Conservation (phyloP, 1,284 basidiomycete species). For the Earliella scabrosa region DNA sequence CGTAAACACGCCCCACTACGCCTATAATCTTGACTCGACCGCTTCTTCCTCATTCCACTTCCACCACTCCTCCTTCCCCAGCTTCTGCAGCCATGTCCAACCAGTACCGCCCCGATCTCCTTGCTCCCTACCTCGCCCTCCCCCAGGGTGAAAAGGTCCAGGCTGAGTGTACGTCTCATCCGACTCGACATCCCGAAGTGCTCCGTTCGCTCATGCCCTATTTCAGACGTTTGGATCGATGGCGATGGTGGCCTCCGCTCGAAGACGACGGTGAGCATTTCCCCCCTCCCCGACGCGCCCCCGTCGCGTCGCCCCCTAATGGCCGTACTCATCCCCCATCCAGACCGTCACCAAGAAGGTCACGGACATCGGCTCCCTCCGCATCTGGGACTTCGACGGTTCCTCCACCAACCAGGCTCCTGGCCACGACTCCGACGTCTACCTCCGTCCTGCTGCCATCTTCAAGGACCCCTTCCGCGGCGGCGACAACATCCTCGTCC, state of each 20-base stretch:
- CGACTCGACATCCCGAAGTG: neutral
- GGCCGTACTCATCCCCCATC: neutral
- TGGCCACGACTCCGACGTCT: constrained; percentile 95
- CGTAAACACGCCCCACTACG: constrained; percentile 16
- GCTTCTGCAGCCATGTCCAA: constrained; percentile 30
- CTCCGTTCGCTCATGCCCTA: constrained; percentile 28
- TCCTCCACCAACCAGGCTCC: constrained; percentile 97
- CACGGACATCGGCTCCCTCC: constrained; percentile 85
- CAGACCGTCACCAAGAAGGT: constrained; percentile 85
- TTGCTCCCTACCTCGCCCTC: constrained; percentile 86
- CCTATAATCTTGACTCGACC: constrained; percentile 19
- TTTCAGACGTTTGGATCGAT: constrained; percentile 92
- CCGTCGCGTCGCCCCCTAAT: neutral
- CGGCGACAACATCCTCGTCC: constrained; percentile 96
- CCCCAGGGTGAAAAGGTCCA: constrained; percentile 88
- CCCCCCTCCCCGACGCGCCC: neutral
- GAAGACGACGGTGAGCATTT: constrained; percentile 81
- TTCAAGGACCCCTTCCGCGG: constrained; percentile 99
- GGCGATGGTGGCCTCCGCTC: constrained; percentile 91
- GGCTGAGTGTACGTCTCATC: constrained; percentile 79
- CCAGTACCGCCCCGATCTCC: constrained; percentile 79
- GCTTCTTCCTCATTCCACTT: constrained; percentile 11
- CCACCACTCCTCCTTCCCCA: constrained; percentile 25
- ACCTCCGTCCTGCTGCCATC: constrained; percentile 95
- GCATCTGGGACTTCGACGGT: constrained; percentile 99